A percentile compares a stretch with the other conserved stretches of the same genome.
Conservation (phyloP, 495 filamentous ascomycete genomes). For the Chlorociboria aeruginascens region DNA sequence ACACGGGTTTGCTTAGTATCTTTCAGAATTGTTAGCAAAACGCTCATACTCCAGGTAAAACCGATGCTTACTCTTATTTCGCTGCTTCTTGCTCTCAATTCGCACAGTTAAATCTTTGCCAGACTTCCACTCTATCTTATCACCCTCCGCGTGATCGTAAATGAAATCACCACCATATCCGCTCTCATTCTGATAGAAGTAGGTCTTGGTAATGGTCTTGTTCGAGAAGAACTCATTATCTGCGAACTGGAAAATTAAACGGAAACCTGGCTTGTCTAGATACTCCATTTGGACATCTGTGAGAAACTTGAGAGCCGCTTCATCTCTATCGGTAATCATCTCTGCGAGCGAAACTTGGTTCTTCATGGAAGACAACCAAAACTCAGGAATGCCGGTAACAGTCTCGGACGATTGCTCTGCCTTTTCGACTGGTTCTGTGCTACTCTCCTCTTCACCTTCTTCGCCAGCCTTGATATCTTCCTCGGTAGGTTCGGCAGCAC, state of each 20-base stretch:
- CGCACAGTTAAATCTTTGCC: slow-evolving; percentile 88
- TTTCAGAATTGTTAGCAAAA: slow-evolving; percentile 22
- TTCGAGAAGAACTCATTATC: slow-evolving; percentile 95
- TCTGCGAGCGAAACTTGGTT: slow-evolving; percentile 93
- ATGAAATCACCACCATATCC: slow-evolving; percentile 98
- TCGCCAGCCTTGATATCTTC: slow-evolving; percentile 78
- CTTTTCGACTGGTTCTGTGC: slow-evolving; percentile 38
- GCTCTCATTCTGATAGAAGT: slow-evolving; percentile 98
- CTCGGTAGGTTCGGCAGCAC: slow-evolving; percentile 71
- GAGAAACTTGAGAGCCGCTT: slow-evolving; percentile 82
- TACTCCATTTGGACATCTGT: slow-evolving; percentile 98
- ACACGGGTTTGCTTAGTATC: slow-evolving; percentile 98
- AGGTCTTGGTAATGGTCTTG: slow-evolving; percentile 95
- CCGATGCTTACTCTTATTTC: slow-evolving; percentile 82
- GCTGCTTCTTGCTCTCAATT: slow-evolving; percentile 96
- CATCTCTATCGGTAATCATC: slow-evolving; percentile 95
- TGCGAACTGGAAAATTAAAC: slow-evolving; percentile 90
- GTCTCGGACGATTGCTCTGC: slow-evolving; percentile 38
- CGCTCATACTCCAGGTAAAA: not conserved
- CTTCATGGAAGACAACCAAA: slow-evolving; percentile 99
- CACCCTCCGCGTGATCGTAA: slow-evolving; percentile 96
- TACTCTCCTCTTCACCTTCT: slow-evolving; percentile 58
- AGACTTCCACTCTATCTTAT: slow-evolving; percentile 95
- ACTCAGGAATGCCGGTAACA: slow-evolving; percentile 69
- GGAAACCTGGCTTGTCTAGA: slow-evolving; percentile 94